Percentiles rank a stretch among this genome's conserved stretches.
These are phyloP conservation scores for Penicillium crystallinum DNA, from an alignment of 495 filamentous ascomycete genomes.

Conservation along the genomic window DNA sequence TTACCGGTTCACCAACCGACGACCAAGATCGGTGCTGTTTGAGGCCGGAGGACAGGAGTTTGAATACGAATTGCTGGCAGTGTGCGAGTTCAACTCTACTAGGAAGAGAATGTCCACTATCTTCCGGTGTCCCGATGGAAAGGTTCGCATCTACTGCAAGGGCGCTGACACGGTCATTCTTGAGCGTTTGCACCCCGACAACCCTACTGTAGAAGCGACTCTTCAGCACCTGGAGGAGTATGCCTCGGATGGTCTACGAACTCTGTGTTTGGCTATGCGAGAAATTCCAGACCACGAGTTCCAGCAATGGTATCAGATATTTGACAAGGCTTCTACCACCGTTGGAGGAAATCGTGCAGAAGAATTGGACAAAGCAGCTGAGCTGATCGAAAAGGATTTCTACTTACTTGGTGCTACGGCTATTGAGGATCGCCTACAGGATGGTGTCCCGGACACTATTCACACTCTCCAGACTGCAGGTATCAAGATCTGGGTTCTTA, in stretches of 20 bases:
- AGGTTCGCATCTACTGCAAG: conserved; percentile 88
- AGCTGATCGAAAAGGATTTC: conserved; percentile 89
- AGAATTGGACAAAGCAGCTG: conserved; percentile 95
- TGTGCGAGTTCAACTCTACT: conserved; percentile 98
- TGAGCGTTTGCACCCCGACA: conserved; percentile 72
- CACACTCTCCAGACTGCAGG: conserved; percentile 94
- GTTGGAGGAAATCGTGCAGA: conserved; percentile 88
- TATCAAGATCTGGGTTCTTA: conserved; percentile 98
- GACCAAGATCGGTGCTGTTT: conserved; percentile 79
- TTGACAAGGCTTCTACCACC: conserved; percentile 84
- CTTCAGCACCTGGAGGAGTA: conserved; percentile 96
- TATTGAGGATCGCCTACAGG: conserved; percentile 95
- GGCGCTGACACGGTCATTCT: conserved; percentile 97
- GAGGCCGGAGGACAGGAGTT: conserved; percentile 61
- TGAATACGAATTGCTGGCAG: conserved; percentile 88
- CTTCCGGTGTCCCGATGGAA: conserved; percentile 93
- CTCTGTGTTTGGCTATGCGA: conserved; percentile 91
- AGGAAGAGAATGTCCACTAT: conserved; percentile 97
- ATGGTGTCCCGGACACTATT: conserved; percentile 97
- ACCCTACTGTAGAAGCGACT: conserved; percentile 81
- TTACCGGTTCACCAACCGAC: conserved; percentile 85
- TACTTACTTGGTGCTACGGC: conserved; percentile 91
- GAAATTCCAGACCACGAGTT: conserved; percentile 90
- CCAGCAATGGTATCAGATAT: conserved; percentile 81
- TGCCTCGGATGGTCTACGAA: conserved; percentile 91